Conservation (phyloP, 2,329 filamentous ascomycete genomes). For the Hypomyces perniciosus region DNA sequence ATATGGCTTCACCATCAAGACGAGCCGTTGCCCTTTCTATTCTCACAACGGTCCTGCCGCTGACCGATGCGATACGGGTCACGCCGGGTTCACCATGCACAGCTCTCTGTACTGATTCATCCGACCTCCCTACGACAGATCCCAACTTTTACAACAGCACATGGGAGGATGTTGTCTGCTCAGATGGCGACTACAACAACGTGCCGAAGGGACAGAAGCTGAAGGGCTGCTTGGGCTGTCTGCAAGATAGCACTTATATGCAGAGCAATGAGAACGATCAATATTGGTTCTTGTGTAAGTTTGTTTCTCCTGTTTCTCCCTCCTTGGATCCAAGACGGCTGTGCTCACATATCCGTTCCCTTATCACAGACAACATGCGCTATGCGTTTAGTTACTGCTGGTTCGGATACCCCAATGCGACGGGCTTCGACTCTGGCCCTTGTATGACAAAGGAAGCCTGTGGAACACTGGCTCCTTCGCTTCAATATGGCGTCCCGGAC, state of each 20-base stretch:
- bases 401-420: constrained; percentile 46
- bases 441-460: constrained; percentile 48
- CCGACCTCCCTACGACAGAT: constrained; percentile 36
- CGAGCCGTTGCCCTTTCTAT: constrained; percentile 5
- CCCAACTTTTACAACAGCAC: constrained; percentile 40
- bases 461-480: constrained; percentile 35
- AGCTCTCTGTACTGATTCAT: constrained; percentile 41
- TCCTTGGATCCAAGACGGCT: not conserved
- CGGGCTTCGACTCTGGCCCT: constrained; percentile 38
- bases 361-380: constrained; percentile 43
- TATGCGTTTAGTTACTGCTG: constrained; percentile 48
- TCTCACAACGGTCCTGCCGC: constrained; percentile 10
- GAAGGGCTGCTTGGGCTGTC: constrained; percentile 44
- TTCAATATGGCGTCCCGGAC: constrained; percentile 36
- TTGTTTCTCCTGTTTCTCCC: not conserved
- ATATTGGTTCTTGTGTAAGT: constrained; percentile 51
- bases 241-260: constrained; percentile 45
- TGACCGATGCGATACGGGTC: constrained; percentile 41
- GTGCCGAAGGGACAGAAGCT: constrained; percentile 39
- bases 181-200: constrained; percentile 37
- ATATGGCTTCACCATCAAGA: constrained; percentile 7
- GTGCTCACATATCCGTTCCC: not conserved
- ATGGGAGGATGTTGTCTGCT: constrained; percentile 42
- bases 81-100: constrained; percentile 50
- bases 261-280: constrained; percentile 46